These are phyloP conservation scores for Diaporthe helianthi DNA, from an alignment of 2,329 filamentous ascomycete genomes.

Conservation along the genomic window DNA sequence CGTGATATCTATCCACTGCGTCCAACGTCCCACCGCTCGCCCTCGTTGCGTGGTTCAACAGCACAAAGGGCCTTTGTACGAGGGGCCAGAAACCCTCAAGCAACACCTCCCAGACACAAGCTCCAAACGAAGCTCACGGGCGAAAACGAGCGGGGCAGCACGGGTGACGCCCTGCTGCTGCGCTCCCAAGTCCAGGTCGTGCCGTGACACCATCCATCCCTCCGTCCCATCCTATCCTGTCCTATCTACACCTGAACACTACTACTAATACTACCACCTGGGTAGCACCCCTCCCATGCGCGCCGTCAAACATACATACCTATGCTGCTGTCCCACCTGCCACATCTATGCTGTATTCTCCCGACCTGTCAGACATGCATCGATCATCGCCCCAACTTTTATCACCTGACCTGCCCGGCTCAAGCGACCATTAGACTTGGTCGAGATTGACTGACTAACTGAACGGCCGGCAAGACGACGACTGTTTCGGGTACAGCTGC, in stretches of 20 bases:
- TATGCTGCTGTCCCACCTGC: background rate
- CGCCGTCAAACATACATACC: background rate
- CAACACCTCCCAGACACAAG: background rate
- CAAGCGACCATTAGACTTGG: too few relatives aligned
- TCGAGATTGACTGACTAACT: too few relatives aligned
- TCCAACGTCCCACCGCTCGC: background rate
- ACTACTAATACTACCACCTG: too few relatives aligned
- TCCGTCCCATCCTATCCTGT: too few relatives aligned
- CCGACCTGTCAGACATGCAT: background rate
- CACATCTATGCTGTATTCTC: background rate
- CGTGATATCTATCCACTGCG: background rate
- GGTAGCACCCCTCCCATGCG: too few relatives aligned
- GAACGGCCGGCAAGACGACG: too few relatives aligned
- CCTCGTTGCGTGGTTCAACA: background rate
- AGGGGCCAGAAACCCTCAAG: background rate
- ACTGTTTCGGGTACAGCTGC: background rate
- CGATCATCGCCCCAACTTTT: background rate
- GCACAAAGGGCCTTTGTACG: background rate
- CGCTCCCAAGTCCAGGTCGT: background rate
- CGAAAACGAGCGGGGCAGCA: background rate
- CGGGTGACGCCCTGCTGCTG: background rate
- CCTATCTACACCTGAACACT: too few relatives aligned
- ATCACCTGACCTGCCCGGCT: background rate
- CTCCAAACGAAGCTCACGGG: background rate
- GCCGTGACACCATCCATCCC: conserved; percentile 1